These are phyloP conservation scores for Botrytis squamosa DNA, from an alignment of 2,329 filamentous ascomycete genomes.

Conservation along the genomic window DNA sequence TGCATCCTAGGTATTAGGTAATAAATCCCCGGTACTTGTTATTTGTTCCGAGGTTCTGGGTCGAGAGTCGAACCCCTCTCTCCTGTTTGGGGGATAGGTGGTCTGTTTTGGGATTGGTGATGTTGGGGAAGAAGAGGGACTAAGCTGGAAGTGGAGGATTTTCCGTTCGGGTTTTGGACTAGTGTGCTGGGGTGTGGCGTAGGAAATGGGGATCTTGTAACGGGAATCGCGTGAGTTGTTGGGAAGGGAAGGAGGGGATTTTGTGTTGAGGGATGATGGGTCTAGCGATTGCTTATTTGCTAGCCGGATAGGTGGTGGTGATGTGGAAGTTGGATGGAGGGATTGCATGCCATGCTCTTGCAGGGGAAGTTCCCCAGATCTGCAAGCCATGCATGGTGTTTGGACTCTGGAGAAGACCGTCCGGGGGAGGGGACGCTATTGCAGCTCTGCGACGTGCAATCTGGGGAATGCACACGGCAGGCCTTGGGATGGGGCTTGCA, in stretches of 20 bases:
- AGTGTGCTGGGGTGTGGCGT: not conserved
- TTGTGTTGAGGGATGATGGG: not conserved
- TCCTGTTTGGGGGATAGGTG: not conserved
- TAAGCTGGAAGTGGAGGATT: not conserved
- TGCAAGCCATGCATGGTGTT: not conserved
- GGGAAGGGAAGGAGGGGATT: not conserved
- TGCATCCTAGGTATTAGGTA: not conserved
- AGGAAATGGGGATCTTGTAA: not conserved
- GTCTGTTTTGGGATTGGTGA: not conserved
- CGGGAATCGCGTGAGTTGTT: not conserved
- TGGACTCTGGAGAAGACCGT: not conserved
- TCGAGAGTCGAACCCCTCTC: not conserved
- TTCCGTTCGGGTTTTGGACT: not conserved
- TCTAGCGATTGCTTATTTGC: not conserved
- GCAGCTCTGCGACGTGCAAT: too few species aligned
- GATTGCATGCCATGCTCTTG: not conserved
- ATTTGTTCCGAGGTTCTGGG: not conserved
- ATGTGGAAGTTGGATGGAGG: not conserved
- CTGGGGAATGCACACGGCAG: not conserved
- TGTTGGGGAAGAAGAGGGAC: not conserved
- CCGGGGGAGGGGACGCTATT: not conserved
- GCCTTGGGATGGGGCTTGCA: not conserved
- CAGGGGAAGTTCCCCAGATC: conserved; percentile 1
- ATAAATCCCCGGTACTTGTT: not conserved
- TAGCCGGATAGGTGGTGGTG: not conserved